phyloP scores from a whole-genome alignment of 2,329 filamentous ascomycete species.

The Penicillium sp. region DNA sequence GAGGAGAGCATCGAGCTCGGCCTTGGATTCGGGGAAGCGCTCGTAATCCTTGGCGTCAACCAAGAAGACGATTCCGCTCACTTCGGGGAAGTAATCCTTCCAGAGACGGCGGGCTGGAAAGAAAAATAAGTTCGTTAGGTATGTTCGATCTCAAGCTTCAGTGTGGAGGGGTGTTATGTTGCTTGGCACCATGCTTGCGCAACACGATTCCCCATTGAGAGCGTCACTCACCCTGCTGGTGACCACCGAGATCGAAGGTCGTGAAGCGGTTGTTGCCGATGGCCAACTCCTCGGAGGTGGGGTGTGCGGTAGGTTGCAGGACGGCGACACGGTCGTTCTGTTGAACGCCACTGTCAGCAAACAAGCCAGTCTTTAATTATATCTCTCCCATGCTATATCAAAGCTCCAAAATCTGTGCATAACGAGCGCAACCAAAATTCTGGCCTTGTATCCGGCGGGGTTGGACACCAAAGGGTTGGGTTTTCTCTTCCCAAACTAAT shows the following conservation, averaged over 20 bases:
- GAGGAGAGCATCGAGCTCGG: constrained; percentile 90
- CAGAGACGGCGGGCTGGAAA: constrained; percentile 77
- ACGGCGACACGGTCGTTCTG: constrained; percentile 92
- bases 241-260: constrained; percentile 89
- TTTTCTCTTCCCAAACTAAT: neutral
- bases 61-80: constrained; percentile 94
- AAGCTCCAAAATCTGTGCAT: neutral
- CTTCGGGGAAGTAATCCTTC: constrained; percentile 97
- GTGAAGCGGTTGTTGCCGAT: constrained; percentile 94
- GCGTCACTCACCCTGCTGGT: constrained; percentile 72
- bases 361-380: neutral
- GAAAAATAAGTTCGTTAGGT: constrained; percentile 3
- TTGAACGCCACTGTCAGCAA: constrained; percentile 1
- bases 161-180: neutral
- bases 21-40: constrained; percentile 90
- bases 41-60: constrained; percentile 97
- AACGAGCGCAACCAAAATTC: neutral
- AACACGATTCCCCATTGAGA: neutral
- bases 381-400: neutral
- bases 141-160: neutral
- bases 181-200: neutral
- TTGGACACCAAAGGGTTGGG: neutral
- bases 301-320: constrained; percentile 85
- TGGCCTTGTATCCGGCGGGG: neutral
- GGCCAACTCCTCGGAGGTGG: constrained; percentile 86